Evolutionary conservation across 495 filamentous ascomycete genomes (phyloP), one percentile per base, ranked within the genome.

Genomic region (Neurospora sp.): DNA sequence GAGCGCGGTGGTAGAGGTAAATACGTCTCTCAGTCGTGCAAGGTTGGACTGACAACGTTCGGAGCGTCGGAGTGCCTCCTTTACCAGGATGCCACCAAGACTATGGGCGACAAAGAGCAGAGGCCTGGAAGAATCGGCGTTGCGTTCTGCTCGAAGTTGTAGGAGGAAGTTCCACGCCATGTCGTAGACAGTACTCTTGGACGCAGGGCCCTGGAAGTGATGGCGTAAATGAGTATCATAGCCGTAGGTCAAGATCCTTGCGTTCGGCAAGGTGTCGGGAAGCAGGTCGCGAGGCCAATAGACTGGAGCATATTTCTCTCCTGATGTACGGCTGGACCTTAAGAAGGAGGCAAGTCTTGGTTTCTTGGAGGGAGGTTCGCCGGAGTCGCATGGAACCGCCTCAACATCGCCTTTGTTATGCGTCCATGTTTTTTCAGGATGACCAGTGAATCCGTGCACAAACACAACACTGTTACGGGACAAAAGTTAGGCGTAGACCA

Each of bases 21-120:
- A 82, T 18, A 82, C 71, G 27, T 39, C 38, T 12, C 72, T 70
- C 4, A 82, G 74, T 35, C 81, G 76, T 31, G 48, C 27, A 4
- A 80, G 77, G 40, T 69, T 66, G 12, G 37, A 23, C 1, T 71
- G 44, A 31, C 69, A 78, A 37, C n/a, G 14, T 9, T 73, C 72
- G 10, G 82, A 77, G 18, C 74, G 73, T 39, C 80, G 76, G 5
- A 86, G 73, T 73, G 78, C 74, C 39, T 85, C 81, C 59, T 87
- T 87, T 39, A 86, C 83, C 23, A 88, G 76, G 35, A 87, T 81
- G 0, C 86, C 87, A n/a, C 87, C 85, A 3, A 88, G 79, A 73
- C 85, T 87, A 76, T 89, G 86, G 2, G 76, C 85, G 2, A 88
- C 75, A 74, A 89, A 88, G 9, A 87, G 72, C 0, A 84, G 38